Percentiles rank a stretch among this genome's conserved stretches.
phyloP scores from a whole-genome alignment of 495 filamentous ascomycete species.

The Lasiosphaeris hirsuta region DNA sequence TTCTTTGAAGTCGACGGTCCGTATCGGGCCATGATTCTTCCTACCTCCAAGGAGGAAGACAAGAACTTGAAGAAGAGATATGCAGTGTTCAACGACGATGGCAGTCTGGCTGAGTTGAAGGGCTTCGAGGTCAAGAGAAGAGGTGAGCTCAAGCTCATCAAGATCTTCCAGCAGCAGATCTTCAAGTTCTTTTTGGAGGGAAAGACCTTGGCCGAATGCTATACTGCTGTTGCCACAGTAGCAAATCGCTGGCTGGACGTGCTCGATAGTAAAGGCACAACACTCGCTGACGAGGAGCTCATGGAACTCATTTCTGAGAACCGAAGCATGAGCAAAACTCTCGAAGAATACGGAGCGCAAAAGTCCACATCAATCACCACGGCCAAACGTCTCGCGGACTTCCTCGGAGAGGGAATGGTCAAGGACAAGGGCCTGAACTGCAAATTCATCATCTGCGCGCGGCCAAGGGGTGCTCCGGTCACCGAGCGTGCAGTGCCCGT shows the following conservation, averaged over 20 bases:
- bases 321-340: slow-evolving; percentile 91
- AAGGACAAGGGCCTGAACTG: slow-evolving; percentile 99
- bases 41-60: slow-evolving; percentile 96
- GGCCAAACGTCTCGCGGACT: slow-evolving; percentile 91
- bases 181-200: slow-evolving; percentile 99
- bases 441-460: slow-evolving; percentile 96
- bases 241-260: slow-evolving; percentile 96
- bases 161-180: slow-evolving; percentile 98
- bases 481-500: slow-evolving; percentile 93
- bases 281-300: slow-evolving; percentile 90
- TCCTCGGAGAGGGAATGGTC: slow-evolving; percentile 96
- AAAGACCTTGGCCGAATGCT: slow-evolving; percentile 78
- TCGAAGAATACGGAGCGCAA: slow-evolving; percentile 91
- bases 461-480: slow-evolving; percentile 83
- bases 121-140: slow-evolving; percentile 97
- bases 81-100: slow-evolving; percentile 98
- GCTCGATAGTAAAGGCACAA: slow-evolving; percentile 77
- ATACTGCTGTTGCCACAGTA: slow-evolving; percentile 88
- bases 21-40: slow-evolving; percentile 95
- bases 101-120: slow-evolving; percentile 93
- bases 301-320: slow-evolving; percentile 99
- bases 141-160: slow-evolving; percentile 98
- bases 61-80: slow-evolving; percentile 99
- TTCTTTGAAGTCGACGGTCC: slow-evolving; percentile 99
- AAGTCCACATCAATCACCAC: slow-evolving; percentile 99